Base-by-base conservation (phyloP, 1,139 yeast species). In the Taiozyma onychis region DNA sequence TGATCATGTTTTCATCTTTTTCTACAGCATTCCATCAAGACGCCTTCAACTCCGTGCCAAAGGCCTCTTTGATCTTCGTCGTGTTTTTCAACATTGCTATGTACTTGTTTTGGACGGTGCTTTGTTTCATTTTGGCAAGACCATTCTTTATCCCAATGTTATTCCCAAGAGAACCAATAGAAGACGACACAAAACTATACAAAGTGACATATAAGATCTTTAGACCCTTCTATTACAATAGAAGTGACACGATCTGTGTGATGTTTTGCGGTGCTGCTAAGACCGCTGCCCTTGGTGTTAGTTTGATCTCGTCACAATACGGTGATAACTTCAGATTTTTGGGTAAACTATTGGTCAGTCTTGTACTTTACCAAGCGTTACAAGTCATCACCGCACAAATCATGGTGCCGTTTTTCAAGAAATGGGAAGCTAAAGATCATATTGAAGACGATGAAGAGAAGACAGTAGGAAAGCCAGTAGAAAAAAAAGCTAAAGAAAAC, bases 181-280 rank as follows among this genome's bases (percentile, higher is more conserved):
- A 70, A 10, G 54, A 64, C 4, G 72, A 78, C 2, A 62, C 84
- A 1, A 67, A 43, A 39, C 4, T 65, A 0, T 85, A 86, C 59
- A 70, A 55, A 9, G 57, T 59, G 46, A 55, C 66, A 4, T 70
- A 73, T 59, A 60, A 69, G 61, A 49, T 57, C 68, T 74, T 85
- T 55, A 72, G 73, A 47, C 91, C 93, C 1, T 87, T 88, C 59
- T 85, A 85, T 65, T 86, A 86, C 66, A 73, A 75, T 57, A 78
- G 84, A 57, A 68, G 71, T 50, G 96, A 89, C 62, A 81, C 96
- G 0, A 88, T 88, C 34, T 78, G 93, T 5, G 76, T 89, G 45
- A 77, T 89, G 84, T 76, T 88, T 51, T 88, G 96, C 67, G 96
- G 96, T 7, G 95, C 96, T 2, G 96, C 97, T 4, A 89, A 89